Conservation (phyloP, 164 flowering plant genomes). For the Macadamia tetraphylla region DNA sequence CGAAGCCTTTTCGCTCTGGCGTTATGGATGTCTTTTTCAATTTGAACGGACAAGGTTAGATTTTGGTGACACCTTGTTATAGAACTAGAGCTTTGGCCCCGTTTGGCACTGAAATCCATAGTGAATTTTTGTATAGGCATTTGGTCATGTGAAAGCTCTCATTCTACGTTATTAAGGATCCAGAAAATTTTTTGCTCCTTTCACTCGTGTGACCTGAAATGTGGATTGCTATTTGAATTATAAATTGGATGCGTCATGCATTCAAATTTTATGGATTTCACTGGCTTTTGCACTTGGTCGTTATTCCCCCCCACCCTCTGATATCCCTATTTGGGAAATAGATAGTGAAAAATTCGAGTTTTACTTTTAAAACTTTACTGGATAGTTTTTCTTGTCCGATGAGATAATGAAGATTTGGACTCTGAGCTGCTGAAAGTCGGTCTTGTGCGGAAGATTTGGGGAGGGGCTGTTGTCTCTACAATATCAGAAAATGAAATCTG, state of each 20-base stretch:
- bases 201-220: not conserved
- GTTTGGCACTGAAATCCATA: not conserved
- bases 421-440: not conserved
- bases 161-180: not conserved
- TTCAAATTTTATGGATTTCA: not conserved
- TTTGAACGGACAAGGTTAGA: not conserved
- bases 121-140: conserved; percentile 3
- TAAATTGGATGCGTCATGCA: not conserved
- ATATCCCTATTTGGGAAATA: not conserved
- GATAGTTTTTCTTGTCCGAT: not conserved
- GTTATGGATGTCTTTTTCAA: not conserved
- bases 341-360: conserved; percentile 7
- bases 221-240: not conserved
- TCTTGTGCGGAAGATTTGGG: conserved; percentile 7
- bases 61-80: not conserved
- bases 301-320: not conserved
- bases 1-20: not conserved
- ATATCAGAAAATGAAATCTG: conserved; percentile 49
- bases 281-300: not conserved
- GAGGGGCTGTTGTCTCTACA: conserved; percentile 10
- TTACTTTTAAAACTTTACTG: not conserved
- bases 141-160: not conserved
- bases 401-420: conserved; percentile 12
- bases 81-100: not conserved
- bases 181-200: not conserved